Evolutionary conservation across 2,329 filamentous ascomycete species (phyloP).

Genomic region (Gliomastix tumulicola): DNA sequence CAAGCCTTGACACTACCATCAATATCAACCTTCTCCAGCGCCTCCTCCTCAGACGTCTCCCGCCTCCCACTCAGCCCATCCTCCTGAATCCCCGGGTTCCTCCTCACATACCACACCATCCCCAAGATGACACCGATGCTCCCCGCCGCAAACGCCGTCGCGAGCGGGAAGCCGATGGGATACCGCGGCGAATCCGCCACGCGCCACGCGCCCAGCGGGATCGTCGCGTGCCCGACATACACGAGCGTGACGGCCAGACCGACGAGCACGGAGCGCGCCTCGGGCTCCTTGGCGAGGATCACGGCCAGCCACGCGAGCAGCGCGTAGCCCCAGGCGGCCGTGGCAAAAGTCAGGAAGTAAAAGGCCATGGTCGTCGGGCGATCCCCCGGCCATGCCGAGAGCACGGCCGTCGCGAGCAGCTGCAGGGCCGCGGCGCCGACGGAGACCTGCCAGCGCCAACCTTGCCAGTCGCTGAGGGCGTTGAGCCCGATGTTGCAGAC

Average conservation of each 20-base stretch:
- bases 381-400: constrained; percentile 23
- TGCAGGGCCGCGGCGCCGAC: constrained; percentile 17
- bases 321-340: constrained; percentile 20
- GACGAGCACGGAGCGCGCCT: constrained; percentile 25
- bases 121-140: constrained; percentile 21
- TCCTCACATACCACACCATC: constrained; percentile 19
- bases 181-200: constrained; percentile 24
- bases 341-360: constrained; percentile 27
- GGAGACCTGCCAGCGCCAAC: constrained; percentile 30
- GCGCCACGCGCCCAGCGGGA: constrained; percentile 25
- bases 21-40: no score
- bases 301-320: constrained; percentile 27
- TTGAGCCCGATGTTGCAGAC: constrained; percentile 26
- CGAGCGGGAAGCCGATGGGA: constrained; percentile 26
- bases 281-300: constrained; percentile 23
- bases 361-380: constrained; percentile 21
- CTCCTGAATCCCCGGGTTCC: constrained; percentile 11
- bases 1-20: no score
- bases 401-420: constrained; percentile 19
- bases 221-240: constrained; percentile 29
- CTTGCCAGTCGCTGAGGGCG: constrained; percentile 25
- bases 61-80: constrained; percentile 6
- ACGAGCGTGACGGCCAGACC: constrained; percentile 26
- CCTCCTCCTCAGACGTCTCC: no score
- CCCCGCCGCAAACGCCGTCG: constrained; percentile 20